Evolutionary conservation across 345 rosid genomes (phyloP), one percentile per base, ranked within the genome.

Genomic region (Excoecaria cochinchinensis): DNA sequence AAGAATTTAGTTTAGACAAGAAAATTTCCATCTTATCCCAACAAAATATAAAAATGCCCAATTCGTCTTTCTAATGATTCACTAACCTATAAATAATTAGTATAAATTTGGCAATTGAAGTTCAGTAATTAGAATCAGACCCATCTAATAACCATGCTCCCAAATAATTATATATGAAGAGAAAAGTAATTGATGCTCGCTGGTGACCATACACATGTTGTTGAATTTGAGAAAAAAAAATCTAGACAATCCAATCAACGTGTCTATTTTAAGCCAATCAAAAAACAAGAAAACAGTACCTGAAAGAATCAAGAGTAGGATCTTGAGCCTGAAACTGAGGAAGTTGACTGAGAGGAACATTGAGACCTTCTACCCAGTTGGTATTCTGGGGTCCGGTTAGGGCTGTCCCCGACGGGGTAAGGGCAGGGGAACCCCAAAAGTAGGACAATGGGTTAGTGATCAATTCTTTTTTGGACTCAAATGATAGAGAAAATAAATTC

Each of bases 361-460:
- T 87, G 38, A 92, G 62, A 56, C 93, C 97, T 82, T 94, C 97
- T 21, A 94, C 77, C 92, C 89, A 82, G 52, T 85, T 85, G 70
- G 87, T 67, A 8, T 79, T 78, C 39, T 65, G 80, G 72, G 76
- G 21, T n/a, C 78, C 77, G 12, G 70, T 44, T 0, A 91, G 64
- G 76, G 91, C 89, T 64, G 81, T 69, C 38, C 98, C 96, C 0
- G 92, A 82, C 5, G 82, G 85, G 24, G 89, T 88, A 0, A 94
- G 81, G 38, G 84, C 90, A 36, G 94, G 91, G 25, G 92, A 89
- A 53, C 97, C 98, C 90, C 92, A 90, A 42, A 90, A 91, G 79
- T 94, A 91, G 42, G 96, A 90, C 67, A 88, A 19, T 15, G 87
- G 85, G 76, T n/a, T 67, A 47, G 76, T 59, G 74, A 87, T 63